phyloP scores from a whole-genome alignment of 805 yeast genomes.

The Peterozyma toletana region DNA sequence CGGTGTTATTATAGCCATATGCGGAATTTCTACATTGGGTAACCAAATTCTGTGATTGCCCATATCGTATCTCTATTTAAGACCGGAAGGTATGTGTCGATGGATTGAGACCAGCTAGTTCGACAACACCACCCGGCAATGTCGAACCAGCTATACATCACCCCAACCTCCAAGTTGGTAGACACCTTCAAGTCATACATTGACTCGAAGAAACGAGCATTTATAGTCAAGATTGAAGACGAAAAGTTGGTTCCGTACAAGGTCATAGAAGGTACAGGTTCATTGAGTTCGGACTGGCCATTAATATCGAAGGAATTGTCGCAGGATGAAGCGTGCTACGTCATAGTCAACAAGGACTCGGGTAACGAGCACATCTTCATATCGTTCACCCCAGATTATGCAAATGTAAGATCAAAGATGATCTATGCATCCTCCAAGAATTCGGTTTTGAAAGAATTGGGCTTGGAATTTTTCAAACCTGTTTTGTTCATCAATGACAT shows the following conservation, averaged over 20 bases:
- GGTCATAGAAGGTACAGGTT: constrained; percentile 19
- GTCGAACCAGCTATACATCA: constrained; percentile 66
- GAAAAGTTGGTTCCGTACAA: constrained; percentile 26
- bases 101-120: too few relatives aligned
- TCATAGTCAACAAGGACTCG: constrained; percentile 34
- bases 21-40: too few relatives aligned
- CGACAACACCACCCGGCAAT: constrained; percentile 19
- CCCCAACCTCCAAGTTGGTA: constrained; percentile 34
- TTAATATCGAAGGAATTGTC: constrained; percentile 22
- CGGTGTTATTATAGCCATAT: too few relatives aligned
- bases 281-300: constrained; percentile 28
- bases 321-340: constrained; percentile 39
- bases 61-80: too few relatives aligned
- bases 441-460: constrained; percentile 68
- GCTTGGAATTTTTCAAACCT: constrained; percentile 43
- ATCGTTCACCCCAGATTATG: constrained; percentile 80
- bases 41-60: too few relatives aligned
- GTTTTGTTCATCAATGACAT: constrained; percentile 48
- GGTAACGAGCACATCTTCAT: constrained; percentile 46
- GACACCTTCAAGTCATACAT: constrained; percentile 35
- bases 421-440: constrained; percentile 87
- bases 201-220: constrained; percentile 19
- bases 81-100: too few relatives aligned
- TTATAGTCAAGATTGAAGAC: constrained; percentile 19
- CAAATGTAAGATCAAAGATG: constrained; percentile 83